Percentiles rank a stretch among this genome's conserved stretches.
Evolutionary conservation across 768 basidiomycete genomes (phyloP).

Genomic region (Suillus ampliporus): DNA sequence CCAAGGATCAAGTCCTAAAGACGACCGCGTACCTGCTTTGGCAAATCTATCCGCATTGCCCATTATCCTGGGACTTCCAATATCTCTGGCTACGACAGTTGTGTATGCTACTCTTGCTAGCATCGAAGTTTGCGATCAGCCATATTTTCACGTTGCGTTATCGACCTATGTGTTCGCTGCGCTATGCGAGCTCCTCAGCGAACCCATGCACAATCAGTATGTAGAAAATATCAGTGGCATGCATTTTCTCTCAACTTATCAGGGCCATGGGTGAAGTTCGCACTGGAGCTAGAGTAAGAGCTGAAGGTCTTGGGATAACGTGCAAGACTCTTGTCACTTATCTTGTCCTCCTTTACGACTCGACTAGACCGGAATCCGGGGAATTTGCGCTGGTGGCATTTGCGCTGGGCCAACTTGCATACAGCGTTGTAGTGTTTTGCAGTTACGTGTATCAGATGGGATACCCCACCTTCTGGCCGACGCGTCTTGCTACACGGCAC

Average conservation of each 20-base stretch:
- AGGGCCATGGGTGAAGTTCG: constrained; percentile 73
- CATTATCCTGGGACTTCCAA: constrained; percentile 66
- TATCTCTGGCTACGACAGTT: constrained; percentile 56
- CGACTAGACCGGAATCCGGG: constrained; percentile 35
- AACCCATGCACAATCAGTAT: constrained; percentile 81
- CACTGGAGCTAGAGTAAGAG: constrained; percentile 75
- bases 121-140: constrained; percentile 60
- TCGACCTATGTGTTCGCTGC: constrained; percentile 76
- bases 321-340: constrained; percentile 78
- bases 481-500: constrained; percentile 26
- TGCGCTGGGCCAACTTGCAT: constrained; percentile 82
- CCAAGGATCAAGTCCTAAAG: constrained; percentile 2
- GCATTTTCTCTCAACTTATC: constrained; percentile 27
- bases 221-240: constrained; percentile 16
- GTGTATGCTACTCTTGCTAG: constrained; percentile 64
- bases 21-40: constrained; percentile 24
- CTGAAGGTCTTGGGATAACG: constrained; percentile 86
- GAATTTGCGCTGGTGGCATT: constrained; percentile 78
- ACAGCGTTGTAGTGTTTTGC: constrained; percentile 61
- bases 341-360: constrained; percentile 60
- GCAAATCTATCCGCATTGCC: constrained; percentile 68
- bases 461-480: constrained; percentile 39
- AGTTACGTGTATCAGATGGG: constrained; percentile 59
- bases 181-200: constrained; percentile 76
- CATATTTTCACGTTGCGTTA: constrained; percentile 67